Conservation (phyloP, 2,329 filamentous ascomycete genomes). For the Dactylellina sp. region DNA sequence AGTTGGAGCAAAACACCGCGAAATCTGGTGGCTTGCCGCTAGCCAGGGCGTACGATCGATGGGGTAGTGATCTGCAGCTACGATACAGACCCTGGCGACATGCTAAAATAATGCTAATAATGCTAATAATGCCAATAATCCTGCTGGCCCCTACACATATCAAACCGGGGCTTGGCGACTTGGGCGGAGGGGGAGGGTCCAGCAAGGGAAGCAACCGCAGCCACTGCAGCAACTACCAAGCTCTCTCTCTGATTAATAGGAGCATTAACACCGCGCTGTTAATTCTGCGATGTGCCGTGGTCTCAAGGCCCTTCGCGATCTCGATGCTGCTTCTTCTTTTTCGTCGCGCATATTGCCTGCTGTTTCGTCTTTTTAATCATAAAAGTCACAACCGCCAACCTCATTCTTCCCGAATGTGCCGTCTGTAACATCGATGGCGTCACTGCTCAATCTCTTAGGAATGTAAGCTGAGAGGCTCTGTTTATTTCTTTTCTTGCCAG, state of each 20-base stretch:
- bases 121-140: too few species aligned
- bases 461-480: constrained; percentile 14
- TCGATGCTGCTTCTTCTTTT: too few species aligned
- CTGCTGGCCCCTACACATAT: constrained; percentile 43
- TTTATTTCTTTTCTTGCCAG: constrained; percentile 20
- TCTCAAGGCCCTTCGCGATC: constrained; percentile 21
- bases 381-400: background rate
- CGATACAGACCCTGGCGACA: constrained; percentile 49
- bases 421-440: constrained; percentile 1
- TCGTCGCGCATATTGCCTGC: too few species aligned
- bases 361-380: constrained; percentile 5
- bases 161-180: constrained; percentile 34
- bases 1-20: constrained; percentile 10
- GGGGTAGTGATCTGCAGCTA: constrained; percentile 56
- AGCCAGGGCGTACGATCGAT: constrained; percentile 33
- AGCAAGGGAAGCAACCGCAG: too few species aligned
- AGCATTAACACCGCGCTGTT: constrained; percentile 45
- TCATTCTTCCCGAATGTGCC: background rate
- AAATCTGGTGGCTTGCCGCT: constrained; percentile 57
- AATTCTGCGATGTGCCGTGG: constrained; percentile 56
- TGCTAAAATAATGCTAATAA: background rate
- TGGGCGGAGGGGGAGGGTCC: too few species aligned
- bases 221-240: too few species aligned
- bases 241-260: constrained; percentile 37
- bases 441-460: background rate